Base-by-base conservation (phyloP, 306 rosid genomes). In the Gleditsia sinensis region DNA sequence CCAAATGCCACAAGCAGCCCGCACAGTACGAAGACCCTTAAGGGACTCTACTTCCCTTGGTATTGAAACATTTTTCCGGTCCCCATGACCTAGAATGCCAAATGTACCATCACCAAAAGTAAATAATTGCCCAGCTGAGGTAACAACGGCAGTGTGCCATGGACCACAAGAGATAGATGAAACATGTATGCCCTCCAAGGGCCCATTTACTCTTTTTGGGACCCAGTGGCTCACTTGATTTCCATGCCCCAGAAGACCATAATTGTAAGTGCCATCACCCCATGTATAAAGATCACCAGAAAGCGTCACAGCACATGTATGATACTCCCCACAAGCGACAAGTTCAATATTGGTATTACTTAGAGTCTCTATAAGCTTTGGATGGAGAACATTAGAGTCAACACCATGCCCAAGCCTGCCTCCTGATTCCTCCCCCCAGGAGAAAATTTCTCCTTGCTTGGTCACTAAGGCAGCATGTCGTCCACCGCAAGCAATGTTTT, bases 381-480 rank as follows among this genome's bases (percentile, higher is more conserved):
- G 94, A 70, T 86, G 84, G 50, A 69, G 71, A 75, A 83, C 86
- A 32, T 89, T 89, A 55, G 88, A 83, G 42, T 86, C 94, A 74
- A 87, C 89, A 49, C 94, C 94, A 78, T 89, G 94, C 67, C 94
- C 94, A 75, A 89, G 94, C 86, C 94, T 82, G 64, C 94, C 94
- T 57, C 94, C 88, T 0, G 82, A 84, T 83, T 89, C 94, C 82
- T 86, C 94, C 13, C 94, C 94, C 94, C 94, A 89, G n/a, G 94
- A 86, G 76, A 89, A 89, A 73, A 89, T 77, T 79, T 86, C 94
- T 23, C 94, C 94, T 66, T 86, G 94, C 80, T 89, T 89, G 69
- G 91, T 89, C n/a, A 89, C 94, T 76, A 89, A 83, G 82, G 94
- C 85, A 32, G 88, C 91, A 76, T 89, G 94, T 21, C 69, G 83